Evolutionary conservation across 208 protist species (phyloP).

Genomic region (Trypanosomatidae sp.): DNA sequence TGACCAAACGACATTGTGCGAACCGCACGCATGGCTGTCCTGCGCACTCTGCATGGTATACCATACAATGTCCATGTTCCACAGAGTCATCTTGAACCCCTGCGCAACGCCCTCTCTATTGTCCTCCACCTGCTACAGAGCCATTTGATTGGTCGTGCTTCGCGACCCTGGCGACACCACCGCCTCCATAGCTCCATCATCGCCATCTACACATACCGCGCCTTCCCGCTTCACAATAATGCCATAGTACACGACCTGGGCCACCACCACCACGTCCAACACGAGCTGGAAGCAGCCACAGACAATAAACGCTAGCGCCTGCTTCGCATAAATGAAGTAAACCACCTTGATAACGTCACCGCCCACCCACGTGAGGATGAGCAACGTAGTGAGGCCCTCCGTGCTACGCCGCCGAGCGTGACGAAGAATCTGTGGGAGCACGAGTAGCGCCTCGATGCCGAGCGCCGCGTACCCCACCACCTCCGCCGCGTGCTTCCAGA

Average conservation of each 20-base stretch:
- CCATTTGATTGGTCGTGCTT: neutral
- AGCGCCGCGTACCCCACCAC: slow-evolving; percentile 73
- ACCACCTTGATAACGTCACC: slow-evolving; percentile 75
- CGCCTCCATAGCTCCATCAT: neutral
- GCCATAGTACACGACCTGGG: slow-evolving; percentile 55
- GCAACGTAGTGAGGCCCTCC: slow-evolving; percentile 53
- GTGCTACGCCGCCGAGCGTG: slow-evolving; percentile 68
- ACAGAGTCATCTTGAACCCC: neutral
- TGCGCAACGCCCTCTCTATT: neutral
- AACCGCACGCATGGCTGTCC: neutral
- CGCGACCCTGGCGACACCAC: neutral
- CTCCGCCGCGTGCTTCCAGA: slow-evolving; percentile 7
- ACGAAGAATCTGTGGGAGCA: slow-evolving; percentile 76
- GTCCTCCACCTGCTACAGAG: neutral
- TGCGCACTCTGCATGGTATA: neutral
- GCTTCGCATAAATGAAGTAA: slow-evolving; percentile 58
- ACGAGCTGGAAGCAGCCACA: slow-evolving; percentile 63
- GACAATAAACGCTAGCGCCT: slow-evolving; percentile 71
- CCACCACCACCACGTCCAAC: slow-evolving; percentile 65
- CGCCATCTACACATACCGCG: neutral
- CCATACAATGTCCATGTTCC: neutral
- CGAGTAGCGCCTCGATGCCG: slow-evolving; percentile 60
- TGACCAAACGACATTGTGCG: neutral
- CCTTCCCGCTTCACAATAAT: slow-evolving; percentile 1
- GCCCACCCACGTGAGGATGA: slow-evolving; percentile 68